Base-by-base conservation (phyloP, 1,284 basidiomycete species). In the Vanrija sp. region DNA sequence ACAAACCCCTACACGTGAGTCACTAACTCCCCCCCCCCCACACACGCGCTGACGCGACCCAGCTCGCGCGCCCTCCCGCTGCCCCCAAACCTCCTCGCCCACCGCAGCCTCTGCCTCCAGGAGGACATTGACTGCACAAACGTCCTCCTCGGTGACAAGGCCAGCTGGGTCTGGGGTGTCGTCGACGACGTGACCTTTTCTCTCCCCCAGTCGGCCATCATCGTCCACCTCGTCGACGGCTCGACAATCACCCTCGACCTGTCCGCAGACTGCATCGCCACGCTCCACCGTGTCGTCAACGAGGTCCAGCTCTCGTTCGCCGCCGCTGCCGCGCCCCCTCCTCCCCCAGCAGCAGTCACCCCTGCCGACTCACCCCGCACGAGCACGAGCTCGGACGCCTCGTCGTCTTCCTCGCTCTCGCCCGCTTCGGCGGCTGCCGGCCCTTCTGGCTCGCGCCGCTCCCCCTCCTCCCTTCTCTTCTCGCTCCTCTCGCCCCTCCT, bases 1-100 rank as follows among this genome's bases (percentile, higher is more conserved):
- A 74, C 75, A 18, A 79, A 86, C 19, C 82, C 84, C 7, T 77
- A 77, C 66, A 75, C 73, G 68, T 72, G 56, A 60, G 71, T 70
- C 6, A 4, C 18, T 46, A 25, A 52, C 50, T n/a, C n/a, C n/a
- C n/a, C n/a, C n/a, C n/a, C n/a, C 34, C 12, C 21, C n/a, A 14
- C 34, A 6, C 18, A 10, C 8, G 8, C 28, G 1, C 34, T 43
- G 23, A 48, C 15, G 3, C 14, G 19, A 28, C 46, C 12, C 52
- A 68, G 68, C 26, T 59, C 68, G 0, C 66, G 69, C 44, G 67
- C 66, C 12, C 65, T 77, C 3, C 75, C 75, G 10, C 71, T 77
- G 8, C 77, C 77, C 12, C 60, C 74, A 8, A 69, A 72, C 50
- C 71, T 78, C n/a, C 69, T 73, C 46, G 67, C 70, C 0, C 77